Evolutionary conservation across 2,329 filamentous ascomycete species (phyloP), one percentile per base, ranked within the genome.

Genomic region (Penicillium sp.): DNA sequence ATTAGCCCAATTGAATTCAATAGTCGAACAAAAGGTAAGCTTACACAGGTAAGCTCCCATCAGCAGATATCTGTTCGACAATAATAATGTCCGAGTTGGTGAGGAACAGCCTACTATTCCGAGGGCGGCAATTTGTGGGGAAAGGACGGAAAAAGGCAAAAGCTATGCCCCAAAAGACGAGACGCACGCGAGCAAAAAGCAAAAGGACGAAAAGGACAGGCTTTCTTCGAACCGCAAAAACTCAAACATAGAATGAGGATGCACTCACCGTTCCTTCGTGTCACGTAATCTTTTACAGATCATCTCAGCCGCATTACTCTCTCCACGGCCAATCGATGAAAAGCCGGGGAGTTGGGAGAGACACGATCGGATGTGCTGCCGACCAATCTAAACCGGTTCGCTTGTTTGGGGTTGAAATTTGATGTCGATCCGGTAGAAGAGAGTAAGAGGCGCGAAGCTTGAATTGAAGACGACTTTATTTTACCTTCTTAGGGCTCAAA

Each of bases 401-500:
- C 33, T 37, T 35, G 32, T 37, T 20, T 12, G 18, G 8, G 23
- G 2, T 9, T 20, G 18, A 9, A 4, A 35, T 20, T 20, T 35
- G 33, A 20, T 18, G 33, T 37, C 33, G 33, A 8, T 20, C 15
- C 15, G 33, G 33, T 37, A 37, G 18, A 12, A 9, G 18, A 10
- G 33, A 4, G 15, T n/a, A n/a, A 20, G 32, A 20, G 32, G 10
- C 15, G 32, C 32, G 32, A 12, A 37, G 33, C 12, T 12, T 37
- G 32, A 13, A 5, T 20, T 27, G 10, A 15, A 7, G 38, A 40
- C 13, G 8, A 23, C 18, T 24, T 40, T 25, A 40, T 40, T 40
- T 40, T 12, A 25, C 38, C 4, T 37, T 37, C 42, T 49, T 49
- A 49, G 42, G 49, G 48, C 52, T 46, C 48, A 4, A 46, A 46